A percentile compares a stretch with the other conserved stretches of the same genome.
Evolutionary conservation across 495 filamentous ascomycete genomes (phyloP).

Genomic region (Annulohypoxylon maeteangense): DNA sequence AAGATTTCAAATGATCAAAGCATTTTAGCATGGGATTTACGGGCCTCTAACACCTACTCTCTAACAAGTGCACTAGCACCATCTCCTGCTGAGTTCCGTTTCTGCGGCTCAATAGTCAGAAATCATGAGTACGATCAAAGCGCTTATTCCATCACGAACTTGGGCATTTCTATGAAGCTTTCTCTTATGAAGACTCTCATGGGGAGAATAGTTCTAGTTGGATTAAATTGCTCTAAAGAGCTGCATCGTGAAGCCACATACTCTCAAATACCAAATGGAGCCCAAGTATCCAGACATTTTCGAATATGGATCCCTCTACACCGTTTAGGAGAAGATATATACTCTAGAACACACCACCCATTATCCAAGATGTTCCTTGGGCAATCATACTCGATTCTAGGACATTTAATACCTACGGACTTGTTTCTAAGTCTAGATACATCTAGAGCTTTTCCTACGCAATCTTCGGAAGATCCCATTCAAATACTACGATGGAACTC

Average conservation of each 20-base stretch:
- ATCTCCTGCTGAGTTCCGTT: slow-evolving; percentile 31
- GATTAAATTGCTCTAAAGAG: slow-evolving; percentile 35
- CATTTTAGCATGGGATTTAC: slow-evolving; percentile 46
- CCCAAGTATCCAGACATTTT: slow-evolving; percentile 17
- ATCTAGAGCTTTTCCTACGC: neutral
- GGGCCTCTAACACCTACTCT: neutral
- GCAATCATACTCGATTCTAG: neutral
- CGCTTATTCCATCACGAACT: slow-evolving; percentile 41
- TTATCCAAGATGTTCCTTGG: slow-evolving; percentile 15
- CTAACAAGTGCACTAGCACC: slow-evolving; percentile 30
- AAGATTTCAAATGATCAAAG: slow-evolving; percentile 45
- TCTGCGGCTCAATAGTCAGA: slow-evolving; percentile 36
- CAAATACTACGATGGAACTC: neutral
- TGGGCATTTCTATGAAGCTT: slow-evolving; percentile 31
- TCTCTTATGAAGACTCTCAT: neutral
- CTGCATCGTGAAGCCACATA: neutral
- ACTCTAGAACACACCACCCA: slow-evolving; percentile 1
- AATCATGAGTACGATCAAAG: neutral
- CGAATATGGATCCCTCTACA: slow-evolving; percentile 21
- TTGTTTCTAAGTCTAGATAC: slow-evolving; percentile 13
- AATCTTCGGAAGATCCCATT: neutral
- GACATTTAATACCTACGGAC: neutral
- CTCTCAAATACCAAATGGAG: no score
- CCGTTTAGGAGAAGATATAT: neutral
- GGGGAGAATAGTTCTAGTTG: neutral